Base-by-base conservation (phyloP, 2,329 filamentous ascomycete genomes). In the Paraconiothyrium brasiliense region DNA sequence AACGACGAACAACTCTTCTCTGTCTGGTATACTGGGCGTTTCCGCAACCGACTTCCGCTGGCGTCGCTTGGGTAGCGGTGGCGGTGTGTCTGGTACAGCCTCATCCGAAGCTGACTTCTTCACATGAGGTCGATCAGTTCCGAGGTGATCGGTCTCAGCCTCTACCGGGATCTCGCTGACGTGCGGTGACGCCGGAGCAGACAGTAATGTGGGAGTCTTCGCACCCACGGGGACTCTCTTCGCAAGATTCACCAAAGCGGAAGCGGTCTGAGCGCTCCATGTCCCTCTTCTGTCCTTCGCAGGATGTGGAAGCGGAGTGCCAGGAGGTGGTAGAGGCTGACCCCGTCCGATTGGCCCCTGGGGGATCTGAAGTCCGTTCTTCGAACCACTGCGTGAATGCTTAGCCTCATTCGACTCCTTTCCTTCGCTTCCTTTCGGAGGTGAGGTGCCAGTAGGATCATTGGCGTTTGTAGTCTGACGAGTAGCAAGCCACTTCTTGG, bases 281-380 rank as follows among this genome's bases (percentile, higher is more conserved):
- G 66, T 69, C 30, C 67, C 73, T 41, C 70, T 85, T 71, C 86
- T 87, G 7, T 86, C 84, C 60, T 84, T 86, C 39, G 89, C 89
- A 44, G 90, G 90, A 46, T 84, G 87, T 1, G 93, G 93, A 1
- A 97, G 83, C 3, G 93, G 93, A 48, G 86, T 89, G 2, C 93
- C 93, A 8, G 48, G 55, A 6, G 48, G 48, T 32, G 46, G 48
- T 13, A 58, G 35, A 32, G 46, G 55, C 20, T 50, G 55, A 4
- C 46, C 46, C 4, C 55, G 16, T n/a, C 54, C 54, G 10, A 56
- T 56, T 11, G 54, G 54, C 4, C 43, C 54, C 14, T 41, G 39
- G 16, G 39, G 39, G n/a, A 32, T 54, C 8, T 54, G 37, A 20
- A 35, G 52, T 11, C 27, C 24, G 39, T 46, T 47, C n/a, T 44